Evolutionary conservation across 345 rosid genomes (phyloP), one percentile per base, ranked within the genome.

Genomic region (Toxicodendron radicans): DNA sequence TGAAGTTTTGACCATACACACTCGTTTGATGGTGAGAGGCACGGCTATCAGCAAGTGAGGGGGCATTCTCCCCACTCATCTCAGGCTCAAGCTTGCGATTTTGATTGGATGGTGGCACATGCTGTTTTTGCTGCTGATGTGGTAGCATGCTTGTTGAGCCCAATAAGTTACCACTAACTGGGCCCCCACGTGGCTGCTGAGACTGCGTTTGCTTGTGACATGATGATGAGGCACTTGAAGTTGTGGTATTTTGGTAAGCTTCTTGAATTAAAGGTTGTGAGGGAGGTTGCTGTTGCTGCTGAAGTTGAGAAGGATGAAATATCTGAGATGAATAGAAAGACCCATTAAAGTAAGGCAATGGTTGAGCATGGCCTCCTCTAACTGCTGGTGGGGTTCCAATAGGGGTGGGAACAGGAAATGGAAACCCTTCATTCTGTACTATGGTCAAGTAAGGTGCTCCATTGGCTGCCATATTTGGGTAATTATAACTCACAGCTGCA

Each of bases 281-380:
- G 45, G 17, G 71, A 45, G 58, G 69, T 27, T 51, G 79, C 51
- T 82, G 93, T 68, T 83, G 88, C 78, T 81, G 85, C 51, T 76
- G 81, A 74, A 81, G 71, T 70, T 82, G 87, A 58, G 84, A 58
- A 76, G 85, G 82, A 60, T 83, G 89, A 73, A 87, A 79, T 74
- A 87, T 73, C 66, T 85, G 88, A 59, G 90, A 78, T 62, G 91
- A 60, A 79, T 84, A 83, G 76, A 76, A 83, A 27, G 91, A 80
- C 58, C 85, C 91, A 70, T 70, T 85, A 77, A 70, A 79, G 75
- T 76, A 79, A 57, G 93, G 87, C 80, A 84, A 7, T n/a, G 76
- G 66, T 49, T 87, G 91, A 64, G 78, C 8, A 58, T 81, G 78
- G 72, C 75, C 43, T 70, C 82, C 87, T 70, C 85, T 85, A 63